Evolutionary conservation across 23 red algal genomes (phyloP), one percentile per base, ranked within the genome.

Genomic region (Agarophyton chilense): DNA sequence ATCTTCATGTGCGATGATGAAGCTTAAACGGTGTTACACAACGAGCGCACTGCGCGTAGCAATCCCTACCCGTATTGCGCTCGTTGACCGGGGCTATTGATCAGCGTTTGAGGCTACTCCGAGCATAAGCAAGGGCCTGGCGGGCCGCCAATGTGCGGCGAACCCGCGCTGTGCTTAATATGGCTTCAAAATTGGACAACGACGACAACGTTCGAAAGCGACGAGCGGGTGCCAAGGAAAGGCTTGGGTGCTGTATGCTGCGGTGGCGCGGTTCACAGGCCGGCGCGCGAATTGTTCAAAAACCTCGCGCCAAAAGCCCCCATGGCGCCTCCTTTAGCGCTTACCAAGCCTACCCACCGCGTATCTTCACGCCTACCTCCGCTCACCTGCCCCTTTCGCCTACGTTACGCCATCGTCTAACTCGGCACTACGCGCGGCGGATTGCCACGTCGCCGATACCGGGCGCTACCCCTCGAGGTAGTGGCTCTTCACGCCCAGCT

Each of bases 261-360:
- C 9, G 8, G 26, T 2, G 29, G 13, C 29, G 62, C 62, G 2
- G 36, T 67, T 17, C 52, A 19, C 16, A 56, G 19, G 24, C 56
- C 29, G 60, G 68, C 68, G 68, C 68, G 68, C 68, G 65, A 41
- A 43, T 46, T 31, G 68, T 74, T 74, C 68, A 74, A 74, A 74
- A 74, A 74, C 68, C 68, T 10, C 24, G 43, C 68, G n/a, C 2
- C 38, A 46, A 47, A 45, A 29, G 41, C 41, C 19, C 7, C 16
- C 16, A 74, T 74, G 68, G 41, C 68, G 68, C 68, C 47, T 25
- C 22, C 68, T 26, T 45, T 49, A 24, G 43, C 68, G 68, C 41
- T 47, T 12, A 29, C 68, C 68, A 3, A 7, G 7, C 21, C 36
- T 12, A 21, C 29, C 38, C 19, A 38, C 41, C 41, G n/a, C 34